These are phyloP conservation scores for Phytophthora quininea DNA, from an alignment of 352 stramenopile genomes.

Conservation along the genomic window DNA sequence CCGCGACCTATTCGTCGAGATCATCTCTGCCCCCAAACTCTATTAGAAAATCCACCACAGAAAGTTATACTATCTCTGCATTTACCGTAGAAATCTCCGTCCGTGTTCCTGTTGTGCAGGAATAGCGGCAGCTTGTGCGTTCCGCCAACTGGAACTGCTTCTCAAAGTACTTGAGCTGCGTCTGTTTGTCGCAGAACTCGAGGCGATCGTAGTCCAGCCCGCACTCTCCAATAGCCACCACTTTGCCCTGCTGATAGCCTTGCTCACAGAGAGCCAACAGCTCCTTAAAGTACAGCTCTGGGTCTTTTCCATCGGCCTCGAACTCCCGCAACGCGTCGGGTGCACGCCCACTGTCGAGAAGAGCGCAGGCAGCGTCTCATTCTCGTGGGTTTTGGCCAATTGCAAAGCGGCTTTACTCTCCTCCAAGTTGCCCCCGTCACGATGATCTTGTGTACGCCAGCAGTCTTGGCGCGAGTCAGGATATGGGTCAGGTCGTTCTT, in stretches of 20 bases:
- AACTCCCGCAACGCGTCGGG: constrained; percentile 95
- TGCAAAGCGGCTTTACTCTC: constrained; percentile 48
- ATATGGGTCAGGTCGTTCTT: constrained; percentile 88
- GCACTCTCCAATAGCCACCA: constrained; percentile 96
- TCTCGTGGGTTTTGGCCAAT: constrained; percentile 27
- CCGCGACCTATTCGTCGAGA: constrained; percentile 63
- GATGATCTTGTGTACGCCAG: constrained; percentile 93
- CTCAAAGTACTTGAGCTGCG: constrained; percentile 93
- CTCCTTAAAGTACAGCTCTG: constrained; percentile 67
- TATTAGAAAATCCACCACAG: background rate
- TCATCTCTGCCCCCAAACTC: constrained; percentile 51
- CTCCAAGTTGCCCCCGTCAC: constrained; percentile 77
- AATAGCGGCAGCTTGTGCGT: constrained; percentile 92
- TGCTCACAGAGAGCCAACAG: constrained; percentile 65
- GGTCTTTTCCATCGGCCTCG: constrained; percentile 46
- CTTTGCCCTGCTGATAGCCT: constrained; percentile 57
- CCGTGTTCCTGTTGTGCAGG: constrained; percentile 96
- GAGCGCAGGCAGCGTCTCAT: constrained; percentile 36
- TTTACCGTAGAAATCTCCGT: constrained; percentile 91
- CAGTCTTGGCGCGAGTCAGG: constrained; percentile 80
- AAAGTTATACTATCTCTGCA: background rate
- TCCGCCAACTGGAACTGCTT: constrained; percentile 93
- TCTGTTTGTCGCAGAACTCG: constrained; percentile 93
- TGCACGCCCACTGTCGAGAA: constrained; percentile 89
- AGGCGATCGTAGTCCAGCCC: constrained; percentile 97